Evolutionary conservation across 495 filamentous ascomycete genomes (phyloP).

Genomic region (Penicillium arizonense): DNA sequence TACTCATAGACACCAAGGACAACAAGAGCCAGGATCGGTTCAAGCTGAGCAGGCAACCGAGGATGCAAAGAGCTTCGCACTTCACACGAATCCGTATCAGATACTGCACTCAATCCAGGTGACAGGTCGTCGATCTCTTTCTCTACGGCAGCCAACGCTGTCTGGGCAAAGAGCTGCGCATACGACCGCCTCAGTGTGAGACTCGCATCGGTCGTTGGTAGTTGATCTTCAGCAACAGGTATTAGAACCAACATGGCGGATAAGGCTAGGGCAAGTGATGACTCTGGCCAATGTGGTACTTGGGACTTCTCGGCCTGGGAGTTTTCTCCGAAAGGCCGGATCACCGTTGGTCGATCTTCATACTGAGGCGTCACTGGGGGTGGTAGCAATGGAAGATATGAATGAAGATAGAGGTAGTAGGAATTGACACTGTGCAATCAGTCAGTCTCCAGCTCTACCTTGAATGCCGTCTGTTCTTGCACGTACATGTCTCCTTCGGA

Average conservation of each 20-base stretch:
- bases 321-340: constrained; percentile 10
- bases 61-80: constrained; percentile 41
- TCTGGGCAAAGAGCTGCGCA: constrained; percentile 48
- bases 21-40: constrained; percentile 48
- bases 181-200: constrained; percentile 42
- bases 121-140: constrained; percentile 44
- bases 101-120: constrained; percentile 26
- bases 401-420: constrained; percentile 55
- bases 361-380: constrained; percentile 31
- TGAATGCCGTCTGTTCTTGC: not conserved
- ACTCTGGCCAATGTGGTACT: constrained; percentile 36
- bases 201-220: constrained; percentile 29
- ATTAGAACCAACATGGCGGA: constrained; percentile 50
- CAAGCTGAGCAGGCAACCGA: constrained; percentile 38
- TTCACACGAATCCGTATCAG: constrained; percentile 33
- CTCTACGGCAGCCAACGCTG: constrained; percentile 46
- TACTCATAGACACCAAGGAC: constrained; percentile 54
- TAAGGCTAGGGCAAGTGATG: constrained; percentile 47
- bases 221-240: constrained; percentile 37
- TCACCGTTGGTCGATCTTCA: constrained; percentile 31
- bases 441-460: not conserved
- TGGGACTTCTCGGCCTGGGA: constrained; percentile 14
- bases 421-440: constrained; percentile 30
- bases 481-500: constrained; percentile 29
- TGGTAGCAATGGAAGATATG: constrained; percentile 52